A percentile compares a stretch with the other conserved stretches of the same genome.
Evolutionary conservation across 805 yeast genomes (phyloP).

Genomic region (Candida ficus): DNA sequence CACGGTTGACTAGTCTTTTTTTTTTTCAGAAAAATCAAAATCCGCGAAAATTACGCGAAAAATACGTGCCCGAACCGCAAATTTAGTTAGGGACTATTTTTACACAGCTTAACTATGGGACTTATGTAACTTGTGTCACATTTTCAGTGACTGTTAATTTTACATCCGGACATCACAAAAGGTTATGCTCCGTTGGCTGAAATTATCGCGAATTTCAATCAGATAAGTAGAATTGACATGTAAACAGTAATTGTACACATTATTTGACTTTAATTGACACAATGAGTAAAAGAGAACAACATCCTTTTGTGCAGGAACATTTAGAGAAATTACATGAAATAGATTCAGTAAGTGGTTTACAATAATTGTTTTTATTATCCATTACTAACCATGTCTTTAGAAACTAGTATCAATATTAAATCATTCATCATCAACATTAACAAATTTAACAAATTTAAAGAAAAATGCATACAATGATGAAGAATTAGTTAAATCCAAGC

Average conservation of each 20-base stretch:
- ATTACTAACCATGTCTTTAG: conserved; percentile 10
- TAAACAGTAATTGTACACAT: no score
- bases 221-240: no score
- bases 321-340: conserved; percentile 47
- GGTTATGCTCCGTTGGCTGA: no score
- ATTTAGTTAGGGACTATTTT: conserved; percentile 20
- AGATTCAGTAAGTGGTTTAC: conserved; percentile 31
- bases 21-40: neutral
- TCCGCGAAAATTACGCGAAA: conserved; percentile 1
- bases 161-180: conserved; percentile 9
- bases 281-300: conserved; percentile 20
- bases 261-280: no score
- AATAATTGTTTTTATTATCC: neutral
- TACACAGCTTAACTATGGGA: conserved; percentile 21
- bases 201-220: no score
- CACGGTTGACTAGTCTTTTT: neutral
- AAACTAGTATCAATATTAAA: conserved; percentile 47
- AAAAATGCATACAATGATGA: conserved; percentile 18
- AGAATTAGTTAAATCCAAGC: conserved; percentile 26
- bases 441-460: conserved; percentile 34
- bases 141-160: no score
- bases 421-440: conserved; percentile 41
- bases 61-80: conserved; percentile 8
- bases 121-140: conserved; percentile 19
- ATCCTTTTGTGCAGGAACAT: conserved; percentile 41